Base-by-base conservation (phyloP, 2,329 filamentous ascomycete genomes). In the Cryphonectria nitschkei region DNA sequence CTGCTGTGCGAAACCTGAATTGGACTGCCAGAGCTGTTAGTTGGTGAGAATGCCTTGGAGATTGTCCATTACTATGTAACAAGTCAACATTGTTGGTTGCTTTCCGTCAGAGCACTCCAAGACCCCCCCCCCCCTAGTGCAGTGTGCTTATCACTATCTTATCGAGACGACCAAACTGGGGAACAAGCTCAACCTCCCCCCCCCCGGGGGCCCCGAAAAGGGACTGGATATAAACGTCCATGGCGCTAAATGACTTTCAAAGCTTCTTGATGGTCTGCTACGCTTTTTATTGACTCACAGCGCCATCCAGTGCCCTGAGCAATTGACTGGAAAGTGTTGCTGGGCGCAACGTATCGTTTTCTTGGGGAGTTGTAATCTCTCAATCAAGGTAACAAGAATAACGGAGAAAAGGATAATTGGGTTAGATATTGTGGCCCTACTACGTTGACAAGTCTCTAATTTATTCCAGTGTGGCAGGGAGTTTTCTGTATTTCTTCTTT, bases 111-210 rank as follows among this genome's bases (percentile, higher is more conserved):
- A 52, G 7, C 46, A 16, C 46, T 22, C 46, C 16, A 2, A 22
- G 5, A 8, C 26, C 46, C 46, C 46, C 34, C 4, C 41, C 46
- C 46, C 46, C 46, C 46, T 50, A 50, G 19, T 46, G 5, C 46
- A 50, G 19, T 50, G 22, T 50, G 46, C 46, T 50, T 50, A 50
- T 50, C 46, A 50, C 29, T 58, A 58, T 58, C 54, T 58, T 58
- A 58, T 58, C 54, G 29, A 58, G 54, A 29, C 54, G 54, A 26
- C 54, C 4, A 26, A 56, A 56, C n/a, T 56, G 4, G 19, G 11
- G 13, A 29, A 29, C 52, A 19, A 22, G 22, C 43, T 50, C 43
- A 1, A 13, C 14, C n/a, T n/a, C 46, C 52, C 52, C 26, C 54
- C 54, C 54, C 14, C 54, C 46, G 5, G 19, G 19, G 6, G 3